phyloP scores from a whole-genome alignment of 1,139 yeast genomes.

The Hansenula sp. region DNA sequence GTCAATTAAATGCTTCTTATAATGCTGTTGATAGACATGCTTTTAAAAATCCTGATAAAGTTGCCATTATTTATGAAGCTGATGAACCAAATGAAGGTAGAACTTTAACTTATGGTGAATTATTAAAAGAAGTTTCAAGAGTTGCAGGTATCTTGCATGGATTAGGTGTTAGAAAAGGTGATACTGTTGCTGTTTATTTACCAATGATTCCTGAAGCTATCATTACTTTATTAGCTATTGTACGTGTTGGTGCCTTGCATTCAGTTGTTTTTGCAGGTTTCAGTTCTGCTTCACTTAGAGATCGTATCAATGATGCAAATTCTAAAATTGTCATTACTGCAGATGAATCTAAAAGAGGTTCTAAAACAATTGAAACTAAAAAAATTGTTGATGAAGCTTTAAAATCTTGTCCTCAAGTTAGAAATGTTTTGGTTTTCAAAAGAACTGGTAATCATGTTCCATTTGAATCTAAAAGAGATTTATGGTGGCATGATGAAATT shows the following conservation, averaged over 20 bases:
- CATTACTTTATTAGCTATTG: constrained; percentile 67
- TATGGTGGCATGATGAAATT: constrained; percentile 80
- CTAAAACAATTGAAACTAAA: constrained; percentile 77
- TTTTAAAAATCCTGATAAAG: constrained; percentile 58
- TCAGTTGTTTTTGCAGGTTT: constrained; percentile 86
- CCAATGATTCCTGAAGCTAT: constrained; percentile 87
- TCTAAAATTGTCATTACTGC: constrained; percentile 72
- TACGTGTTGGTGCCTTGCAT: constrained; percentile 77
- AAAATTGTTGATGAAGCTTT: constrained; percentile 81
- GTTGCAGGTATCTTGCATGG: constrained; percentile 64
- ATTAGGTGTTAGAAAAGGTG: constrained; percentile 75
- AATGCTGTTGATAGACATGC: constrained; percentile 85
- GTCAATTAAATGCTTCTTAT: constrained; percentile 72
- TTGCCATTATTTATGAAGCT: constrained; percentile 77
- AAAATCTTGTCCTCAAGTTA: constrained; percentile 62
- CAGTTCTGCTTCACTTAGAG: constrained; percentile 68
- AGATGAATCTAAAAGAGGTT: constrained; percentile 80
- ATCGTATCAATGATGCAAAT: constrained; percentile 74
- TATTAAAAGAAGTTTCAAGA: constrained; percentile 63
- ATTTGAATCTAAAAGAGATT: constrained; percentile 57
- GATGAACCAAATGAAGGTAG: constrained; percentile 69
- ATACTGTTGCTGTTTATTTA: constrained; percentile 78
- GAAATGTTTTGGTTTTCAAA: constrained; percentile 65
- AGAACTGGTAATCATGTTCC: constrained; percentile 75
- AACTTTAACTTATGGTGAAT: constrained; percentile 64